These are phyloP conservation scores for Sclerotinia nivalis DNA, from an alignment of 2,329 filamentous ascomycete species.

Conservation along the genomic window DNA sequence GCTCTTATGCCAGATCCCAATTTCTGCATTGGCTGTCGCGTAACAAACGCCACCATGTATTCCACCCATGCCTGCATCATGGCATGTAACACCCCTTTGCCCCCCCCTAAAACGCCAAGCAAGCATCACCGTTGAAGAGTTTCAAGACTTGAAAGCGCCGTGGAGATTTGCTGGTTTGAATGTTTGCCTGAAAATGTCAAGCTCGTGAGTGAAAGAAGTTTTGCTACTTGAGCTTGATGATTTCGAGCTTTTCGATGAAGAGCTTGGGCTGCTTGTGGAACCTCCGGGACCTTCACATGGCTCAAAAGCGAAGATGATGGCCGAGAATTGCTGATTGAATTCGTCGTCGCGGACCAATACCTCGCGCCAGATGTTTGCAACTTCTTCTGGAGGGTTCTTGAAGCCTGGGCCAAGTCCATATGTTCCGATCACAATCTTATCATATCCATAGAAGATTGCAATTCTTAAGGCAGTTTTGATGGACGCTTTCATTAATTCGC, in stretches of 20 bases:
- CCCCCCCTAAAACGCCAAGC: constrained; percentile 2
- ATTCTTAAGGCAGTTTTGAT: constrained; percentile 71
- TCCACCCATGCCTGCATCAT: constrained; percentile 9
- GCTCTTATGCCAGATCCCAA: neutral
- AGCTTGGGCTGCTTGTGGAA: constrained; percentile 37
- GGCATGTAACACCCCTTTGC: constrained; percentile 4
- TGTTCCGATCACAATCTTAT: constrained; percentile 61
- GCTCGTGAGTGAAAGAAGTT: constrained; percentile 12
- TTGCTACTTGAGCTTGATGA: constrained; percentile 19
- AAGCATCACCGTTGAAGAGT: neutral
- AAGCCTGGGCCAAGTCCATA: constrained; percentile 65
- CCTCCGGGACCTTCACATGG: constrained; percentile 50
- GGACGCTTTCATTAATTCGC: constrained; percentile 71
- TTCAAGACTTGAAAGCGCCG: constrained; percentile 22
- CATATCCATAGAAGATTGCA: constrained; percentile 60
- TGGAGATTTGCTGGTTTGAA: constrained; percentile 25
- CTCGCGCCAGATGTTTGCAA: constrained; percentile 67
- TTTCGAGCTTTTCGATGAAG: constrained; percentile 27
- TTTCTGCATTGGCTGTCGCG: neutral
- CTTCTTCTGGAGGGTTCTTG: constrained; percentile 64
- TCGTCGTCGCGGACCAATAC: constrained; percentile 63
- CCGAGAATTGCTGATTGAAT: constrained; percentile 60
- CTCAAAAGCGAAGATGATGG: constrained; percentile 66
- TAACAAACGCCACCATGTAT: constrained; percentile 19
- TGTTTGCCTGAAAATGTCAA: constrained; percentile 23